phyloP scores from a whole-genome alignment of 495 filamentous ascomycete genomes.

The Aspergillus asperescens region DNA sequence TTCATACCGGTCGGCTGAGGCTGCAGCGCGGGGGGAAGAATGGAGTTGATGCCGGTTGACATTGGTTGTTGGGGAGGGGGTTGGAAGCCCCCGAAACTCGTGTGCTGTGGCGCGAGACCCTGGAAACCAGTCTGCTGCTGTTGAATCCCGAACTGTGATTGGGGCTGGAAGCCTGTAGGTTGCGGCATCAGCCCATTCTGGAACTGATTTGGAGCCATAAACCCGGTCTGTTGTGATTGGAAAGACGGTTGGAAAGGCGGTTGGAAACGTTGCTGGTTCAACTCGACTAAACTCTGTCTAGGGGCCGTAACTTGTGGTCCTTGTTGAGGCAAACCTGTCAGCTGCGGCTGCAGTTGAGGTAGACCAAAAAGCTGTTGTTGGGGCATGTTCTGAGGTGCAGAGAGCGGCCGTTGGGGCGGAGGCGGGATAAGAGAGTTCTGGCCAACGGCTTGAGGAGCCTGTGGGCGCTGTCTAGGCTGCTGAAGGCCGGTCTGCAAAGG shows the following conservation, averaged over 20 bases:
- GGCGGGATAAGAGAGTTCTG: slow-evolving; percentile 69
- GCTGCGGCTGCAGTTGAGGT: slow-evolving; percentile 74
- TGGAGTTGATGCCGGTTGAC: slow-evolving; percentile 44
- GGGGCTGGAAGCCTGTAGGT: slow-evolving; percentile 48
- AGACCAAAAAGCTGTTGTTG: slow-evolving; percentile 67
- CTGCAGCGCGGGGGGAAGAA: slow-evolving; percentile 40
- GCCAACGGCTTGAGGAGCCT: slow-evolving; percentile 58
- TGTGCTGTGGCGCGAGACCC: slow-evolving; percentile 57
- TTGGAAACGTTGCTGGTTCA: slow-evolving; percentile 61
- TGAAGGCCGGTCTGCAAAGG: slow-evolving; percentile 21
- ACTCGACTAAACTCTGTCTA: slow-evolving; percentile 69
- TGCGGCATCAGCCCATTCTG: slow-evolving; percentile 47
- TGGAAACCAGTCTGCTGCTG: slow-evolving; percentile 52
- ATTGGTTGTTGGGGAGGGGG: slow-evolving; percentile 46
- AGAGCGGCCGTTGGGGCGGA: slow-evolving; percentile 77
- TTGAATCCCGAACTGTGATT: slow-evolving; percentile 49
- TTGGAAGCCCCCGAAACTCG: slow-evolving; percentile 52
- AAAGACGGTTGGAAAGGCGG: slow-evolving; percentile 44
- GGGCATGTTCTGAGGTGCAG: slow-evolving; percentile 75
- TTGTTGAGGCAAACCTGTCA: slow-evolving; percentile 62
- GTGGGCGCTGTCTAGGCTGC: slow-evolving; percentile 61
- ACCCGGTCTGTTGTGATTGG: slow-evolving; percentile 52
- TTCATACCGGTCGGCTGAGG: slow-evolving; percentile 55
- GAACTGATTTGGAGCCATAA: slow-evolving; percentile 50
- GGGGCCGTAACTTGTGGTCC: slow-evolving; percentile 56